Evolutionary conservation across 2,329 filamentous ascomycete genomes (phyloP), one percentile per base, ranked within the genome.

Genomic region (Fusarium beomiforme): DNA sequence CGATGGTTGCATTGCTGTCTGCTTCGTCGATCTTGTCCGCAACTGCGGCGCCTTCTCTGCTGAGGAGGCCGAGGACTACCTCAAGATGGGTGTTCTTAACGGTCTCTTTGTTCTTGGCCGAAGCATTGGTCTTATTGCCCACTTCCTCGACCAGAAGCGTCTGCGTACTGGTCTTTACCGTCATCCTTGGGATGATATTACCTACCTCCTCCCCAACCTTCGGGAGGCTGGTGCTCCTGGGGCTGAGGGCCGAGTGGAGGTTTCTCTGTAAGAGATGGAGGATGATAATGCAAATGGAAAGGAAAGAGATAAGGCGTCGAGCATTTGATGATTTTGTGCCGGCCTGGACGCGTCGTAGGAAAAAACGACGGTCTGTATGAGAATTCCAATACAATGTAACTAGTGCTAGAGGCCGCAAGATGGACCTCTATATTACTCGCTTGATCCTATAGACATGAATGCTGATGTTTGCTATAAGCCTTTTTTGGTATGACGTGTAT

Each of bases 121-220:
- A 81, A 94, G 90, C 83, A 99, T 99, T 80, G 96, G 96, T 93
- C 89, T 99, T 76, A 99, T 99, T 92, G 96, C 96, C 80, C 96
- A 99, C 86, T 98, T 95, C 90, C 91, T 99, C 79, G 96, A 99
- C 87, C 96, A 99, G 90, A 99, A 99, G 95, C 91, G 96, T 85
- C 90, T 99, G 84, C 93, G 95, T 79, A 99, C 96, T 80, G 96
- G 96, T 83, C 91, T 99, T 75, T 99, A 99, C 93, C 93, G 96
- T 83, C 94, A 97, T 90, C 96, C 96, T 81, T 98, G 96, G 96
- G 96, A 97, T 82, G 95, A 97, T 83, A 97, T 97, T 81, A 97
- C 94, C 75, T 97, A 97, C 86, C 89, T 97, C 77, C 91, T 97
- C 77, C 94, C 94, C 79, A 93, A 89, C 84, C 86, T 97, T 70